Percentiles rank a stretch among this genome's conserved stretches.
Evolutionary conservation across 495 filamentous ascomycete genomes (phyloP).

Genomic region (Neurospora sublineolata): DNA sequence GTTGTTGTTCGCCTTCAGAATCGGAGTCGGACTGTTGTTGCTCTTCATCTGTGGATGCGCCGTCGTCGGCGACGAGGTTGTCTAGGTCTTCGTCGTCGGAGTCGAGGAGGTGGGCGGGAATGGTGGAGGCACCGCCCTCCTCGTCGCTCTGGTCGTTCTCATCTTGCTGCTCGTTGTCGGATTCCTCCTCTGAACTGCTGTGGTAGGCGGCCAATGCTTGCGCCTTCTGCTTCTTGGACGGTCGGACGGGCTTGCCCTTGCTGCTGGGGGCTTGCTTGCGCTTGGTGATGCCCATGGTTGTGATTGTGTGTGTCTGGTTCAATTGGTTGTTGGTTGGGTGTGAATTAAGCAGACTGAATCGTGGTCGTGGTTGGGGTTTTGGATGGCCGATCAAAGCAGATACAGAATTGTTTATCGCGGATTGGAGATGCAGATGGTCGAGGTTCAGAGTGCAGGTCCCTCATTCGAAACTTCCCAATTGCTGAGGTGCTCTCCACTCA

Average conservation of each 20-base stretch:
- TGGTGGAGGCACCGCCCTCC: constrained; percentile 37
- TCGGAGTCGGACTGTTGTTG: constrained; percentile 26
- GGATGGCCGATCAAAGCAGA: not conserved
- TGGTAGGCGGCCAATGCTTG: constrained; percentile 49
- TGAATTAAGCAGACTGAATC: not conserved
- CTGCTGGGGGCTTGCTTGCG: constrained; percentile 43
- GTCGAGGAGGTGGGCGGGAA: constrained; percentile 55
- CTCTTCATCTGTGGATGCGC: constrained; percentile 24
- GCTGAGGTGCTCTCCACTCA: constrained; percentile 4
- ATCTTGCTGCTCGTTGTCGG: not conserved
- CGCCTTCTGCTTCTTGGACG: constrained; percentile 60
- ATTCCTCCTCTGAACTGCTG: constrained; percentile 48
- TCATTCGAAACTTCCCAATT: constrained; percentile 2
- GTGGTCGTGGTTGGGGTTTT: constrained; percentile 4
- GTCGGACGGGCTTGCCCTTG: constrained; percentile 32
- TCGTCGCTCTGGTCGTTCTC: constrained; percentile 6
- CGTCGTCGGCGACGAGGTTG: constrained; percentile 33
- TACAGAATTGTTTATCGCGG: not conserved
- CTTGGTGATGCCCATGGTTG: constrained; percentile 20
- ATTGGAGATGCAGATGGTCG: not conserved
- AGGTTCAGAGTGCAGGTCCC: not conserved
- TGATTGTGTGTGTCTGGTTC: constrained; percentile 14
- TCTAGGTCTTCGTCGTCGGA: constrained; percentile 51
- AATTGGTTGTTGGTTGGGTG: not conserved
- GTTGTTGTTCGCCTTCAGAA: constrained; percentile 19